Evolutionary conservation across 306 rosid genomes (phyloP).

Genomic region (Rubus idaeus): DNA sequence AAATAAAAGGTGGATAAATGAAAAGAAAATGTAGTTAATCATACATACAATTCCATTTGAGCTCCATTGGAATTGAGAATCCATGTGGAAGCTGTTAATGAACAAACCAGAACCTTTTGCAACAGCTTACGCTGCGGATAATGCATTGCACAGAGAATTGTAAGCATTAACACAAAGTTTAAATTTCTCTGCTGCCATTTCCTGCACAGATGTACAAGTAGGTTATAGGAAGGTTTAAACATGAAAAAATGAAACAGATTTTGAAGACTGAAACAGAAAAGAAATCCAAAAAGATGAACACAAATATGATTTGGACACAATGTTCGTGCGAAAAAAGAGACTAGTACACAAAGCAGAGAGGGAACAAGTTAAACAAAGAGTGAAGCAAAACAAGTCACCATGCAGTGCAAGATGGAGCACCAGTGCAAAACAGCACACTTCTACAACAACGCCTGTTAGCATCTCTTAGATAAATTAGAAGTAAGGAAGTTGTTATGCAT

Average conservation of each 20-base stretch:
- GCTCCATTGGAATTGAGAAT: neutral
- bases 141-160: slow-evolving; percentile 68
- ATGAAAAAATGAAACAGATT: neutral
- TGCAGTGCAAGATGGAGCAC: neutral
- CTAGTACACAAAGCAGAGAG: neutral
- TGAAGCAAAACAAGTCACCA: neutral
- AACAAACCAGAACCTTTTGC: slow-evolving; percentile 6
- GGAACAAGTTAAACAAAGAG: neutral
- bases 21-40: neutral
- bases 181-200: slow-evolving; percentile 78
- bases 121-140: slow-evolving; percentile 47
- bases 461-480: neutral
- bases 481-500: neutral
- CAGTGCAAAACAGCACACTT: neutral
- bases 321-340: neutral
- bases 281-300: neutral
- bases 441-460: neutral
- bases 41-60: neutral
- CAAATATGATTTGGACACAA: neutral
- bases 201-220: slow-evolving; percentile 42
- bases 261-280: neutral
- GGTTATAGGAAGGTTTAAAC: neutral
- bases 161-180: slow-evolving; percentile 70
- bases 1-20: neutral
- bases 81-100: neutral